Evolutionary conservation across 1,284 basidiomycete genomes (phyloP), one percentile per base, ranked within the genome.

Genomic region (Coniferiporia weirii): DNA sequence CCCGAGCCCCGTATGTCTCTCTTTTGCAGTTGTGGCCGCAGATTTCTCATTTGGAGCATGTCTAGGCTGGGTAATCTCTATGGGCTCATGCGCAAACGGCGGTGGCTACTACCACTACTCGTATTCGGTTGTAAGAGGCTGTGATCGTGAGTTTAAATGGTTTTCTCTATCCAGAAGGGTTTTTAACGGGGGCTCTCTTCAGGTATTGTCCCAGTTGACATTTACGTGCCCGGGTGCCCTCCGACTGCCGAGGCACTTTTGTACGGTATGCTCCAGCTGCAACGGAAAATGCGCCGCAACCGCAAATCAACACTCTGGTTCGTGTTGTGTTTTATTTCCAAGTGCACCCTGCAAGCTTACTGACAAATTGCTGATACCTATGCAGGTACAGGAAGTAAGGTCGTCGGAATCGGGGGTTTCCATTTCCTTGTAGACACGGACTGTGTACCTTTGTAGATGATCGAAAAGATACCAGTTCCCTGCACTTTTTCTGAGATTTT

Each of bases 61-160:
- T 71, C 66, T 67, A 84, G 88, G 92, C 68, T 99, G 96, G 96
- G 97, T 99, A 60, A 93, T 99, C 70, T 97, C 94, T 32, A 99
- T 99, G 97, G 97, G 97, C 53, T 97, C 94, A 12, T 99, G 97
- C 71, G 97, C 97, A 20, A 99, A 99, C 73, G 96, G 96, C 43
- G 95, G 95, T 62, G 96, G 95, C 9, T 99, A 98, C 79, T 98
- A 98, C 73, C 94, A 97, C 73, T 95, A 98, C 76, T 97, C 95
- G 38, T 99, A 99, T 78, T 95, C 95, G 44, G 97, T 99, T 62
- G 97, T 99, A 32, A 87, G 97, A 63, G 97, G 97, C n/a, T 99
- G 97, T 73, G 97, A 99, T 77, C 87, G 97, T 89, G 71, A 63
- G 87, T 79, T 20, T 0, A 10, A 51, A 43, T 0, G 17, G 38